Evolutionary conservation across 2,329 filamentous ascomycete species (phyloP).

Genomic region (Apiospora hydei): DNA sequence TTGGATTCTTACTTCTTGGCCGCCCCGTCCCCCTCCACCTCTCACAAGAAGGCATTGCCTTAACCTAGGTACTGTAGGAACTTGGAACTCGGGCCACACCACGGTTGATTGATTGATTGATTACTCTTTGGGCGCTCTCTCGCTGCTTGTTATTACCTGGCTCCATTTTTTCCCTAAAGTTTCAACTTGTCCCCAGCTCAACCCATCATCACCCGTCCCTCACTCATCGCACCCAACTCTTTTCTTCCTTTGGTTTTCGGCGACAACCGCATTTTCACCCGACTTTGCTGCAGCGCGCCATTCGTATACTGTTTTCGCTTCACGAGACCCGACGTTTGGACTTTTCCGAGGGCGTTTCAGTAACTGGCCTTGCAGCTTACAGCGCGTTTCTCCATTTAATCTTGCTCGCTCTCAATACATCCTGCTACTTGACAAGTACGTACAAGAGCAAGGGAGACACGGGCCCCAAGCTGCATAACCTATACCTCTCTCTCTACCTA

Average conservation of each 20-base stretch:
- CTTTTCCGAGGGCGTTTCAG: not conserved
- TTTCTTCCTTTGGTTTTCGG: not conserved
- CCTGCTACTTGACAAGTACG: not conserved
- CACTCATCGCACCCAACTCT: conserved; percentile 19
- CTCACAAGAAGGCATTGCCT: conserved; percentile 10
- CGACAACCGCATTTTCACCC: not conserved
- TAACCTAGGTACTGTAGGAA: not conserved
- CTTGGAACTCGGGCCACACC: conserved; percentile 20
- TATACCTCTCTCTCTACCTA: not conserved
- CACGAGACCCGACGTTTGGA: not conserved
- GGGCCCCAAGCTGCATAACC: not conserved
- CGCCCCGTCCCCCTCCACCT: not conserved
- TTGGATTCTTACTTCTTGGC: conserved; percentile 18
- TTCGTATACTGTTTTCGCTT: not conserved
- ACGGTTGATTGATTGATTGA: conserved; percentile 3
- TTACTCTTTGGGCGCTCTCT: conserved; percentile 15
- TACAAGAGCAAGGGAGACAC: not conserved
- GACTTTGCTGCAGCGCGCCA: not conserved
- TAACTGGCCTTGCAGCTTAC: not conserved
- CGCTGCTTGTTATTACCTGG: conserved; percentile 9
- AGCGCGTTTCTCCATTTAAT: not conserved
- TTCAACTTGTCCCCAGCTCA: conserved; percentile 22
- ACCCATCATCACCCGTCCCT: conserved; percentile 17
- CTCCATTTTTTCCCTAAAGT: conserved; percentile 12
- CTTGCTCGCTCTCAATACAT: not conserved